Percentiles rank a stretch among this genome's conserved stretches.
Evolutionary conservation across 2,329 filamentous ascomycete species (phyloP).

Genomic region (Pestalotiopsis sp.): DNA sequence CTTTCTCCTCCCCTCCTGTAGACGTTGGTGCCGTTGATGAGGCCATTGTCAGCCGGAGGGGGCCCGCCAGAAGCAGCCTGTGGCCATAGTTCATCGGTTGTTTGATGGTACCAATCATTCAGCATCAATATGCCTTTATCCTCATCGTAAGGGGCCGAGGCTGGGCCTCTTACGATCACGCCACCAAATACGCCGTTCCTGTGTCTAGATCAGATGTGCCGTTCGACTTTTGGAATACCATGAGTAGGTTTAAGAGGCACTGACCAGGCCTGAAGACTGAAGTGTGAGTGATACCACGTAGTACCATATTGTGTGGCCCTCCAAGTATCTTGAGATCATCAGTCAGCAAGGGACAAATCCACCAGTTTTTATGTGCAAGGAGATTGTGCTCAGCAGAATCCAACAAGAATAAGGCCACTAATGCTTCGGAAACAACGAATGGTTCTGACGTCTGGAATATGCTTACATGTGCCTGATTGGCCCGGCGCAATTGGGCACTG

Average conservation of each 20-base stretch:
- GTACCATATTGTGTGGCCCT: conserved; percentile 47
- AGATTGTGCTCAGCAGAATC: not conserved
- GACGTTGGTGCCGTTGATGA: conserved; percentile 36
- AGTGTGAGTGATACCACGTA: conserved; percentile 66
- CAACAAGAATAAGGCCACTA: not conserved
- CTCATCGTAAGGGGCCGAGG: conserved; percentile 60
- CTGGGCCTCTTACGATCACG: conserved; percentile 64
- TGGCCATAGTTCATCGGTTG: conserved; percentile 39
- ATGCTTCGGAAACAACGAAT: not conserved
- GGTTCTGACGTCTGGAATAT: conserved; percentile 31
- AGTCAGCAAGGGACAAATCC: not conserved
- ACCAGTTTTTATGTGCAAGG: not conserved
- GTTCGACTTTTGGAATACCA: not conserved
- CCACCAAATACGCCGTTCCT: conserved; percentile 60
- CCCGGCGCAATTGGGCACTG: conserved; percentile 56
- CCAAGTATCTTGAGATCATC: not conserved
- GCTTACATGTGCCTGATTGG: conserved; percentile 52
- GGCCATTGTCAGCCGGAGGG: conserved; percentile 44
- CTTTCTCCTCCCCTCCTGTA: conserved; percentile 37
- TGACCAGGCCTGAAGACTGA: conserved; percentile 43
- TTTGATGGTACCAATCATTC: conserved; percentile 59
- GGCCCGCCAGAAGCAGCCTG: conserved; percentile 31
- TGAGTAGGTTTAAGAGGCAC: not conserved
- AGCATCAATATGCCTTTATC: conserved; percentile 64
- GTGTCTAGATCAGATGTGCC: not conserved